These are phyloP conservation scores for Trichoderma cornu-damae DNA, from an alignment of 2,329 filamentous ascomycete species.

Conservation along the genomic window DNA sequence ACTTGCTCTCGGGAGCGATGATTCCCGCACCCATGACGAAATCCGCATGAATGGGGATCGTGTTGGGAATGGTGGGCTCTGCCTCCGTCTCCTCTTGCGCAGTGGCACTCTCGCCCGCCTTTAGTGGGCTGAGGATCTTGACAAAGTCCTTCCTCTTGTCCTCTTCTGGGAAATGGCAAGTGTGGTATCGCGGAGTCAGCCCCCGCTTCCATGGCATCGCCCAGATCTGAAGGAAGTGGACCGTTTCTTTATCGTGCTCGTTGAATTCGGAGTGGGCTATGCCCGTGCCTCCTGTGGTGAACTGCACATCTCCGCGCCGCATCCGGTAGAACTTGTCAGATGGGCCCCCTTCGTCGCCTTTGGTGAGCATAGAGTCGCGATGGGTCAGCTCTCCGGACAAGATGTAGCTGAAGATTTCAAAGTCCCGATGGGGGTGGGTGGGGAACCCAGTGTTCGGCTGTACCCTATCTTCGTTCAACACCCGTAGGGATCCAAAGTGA, in stretches of 20 bases:
- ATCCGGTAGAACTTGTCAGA: slow-evolving; percentile 65
- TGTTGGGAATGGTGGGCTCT: slow-evolving; percentile 55
- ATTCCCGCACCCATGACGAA: slow-evolving; percentile 77
- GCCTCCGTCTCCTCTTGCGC: slow-evolving; percentile 58
- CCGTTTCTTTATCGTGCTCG: slow-evolving; percentile 63
- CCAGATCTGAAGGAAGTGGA: slow-evolving; percentile 89
- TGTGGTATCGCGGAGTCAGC: slow-evolving; percentile 71
- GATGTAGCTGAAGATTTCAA: slow-evolving; percentile 87
- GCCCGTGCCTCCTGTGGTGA: slow-evolving; percentile 79
- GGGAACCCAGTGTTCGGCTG: slow-evolving; percentile 70
- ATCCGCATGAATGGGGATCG: slow-evolving; percentile 80
- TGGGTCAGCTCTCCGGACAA: slow-evolving; percentile 82
- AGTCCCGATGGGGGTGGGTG: slow-evolving; percentile 78
- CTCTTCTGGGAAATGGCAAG: slow-evolving; percentile 64
- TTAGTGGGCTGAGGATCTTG: slow-evolving; percentile 69
- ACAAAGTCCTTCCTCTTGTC: slow-evolving; percentile 67
- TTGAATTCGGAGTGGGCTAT: slow-evolving; percentile 81
- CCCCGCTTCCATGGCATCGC: slow-evolving; percentile 70
- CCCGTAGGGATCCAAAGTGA: slow-evolving; percentile 70
- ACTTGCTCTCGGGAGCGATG: slow-evolving; percentile 58
- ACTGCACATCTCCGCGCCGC: slow-evolving; percentile 78
- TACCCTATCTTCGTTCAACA: slow-evolving; percentile 86
- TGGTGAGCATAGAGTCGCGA: slow-evolving; percentile 77
- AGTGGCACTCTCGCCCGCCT: slow-evolving; percentile 59
- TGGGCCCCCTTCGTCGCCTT: slow-evolving; percentile 54